Percentiles rank a stretch among this genome's conserved stretches.
These are phyloP conservation scores for Solanum neorickii DNA, from an alignment of 257 asterid genomes.

Conservation along the genomic window DNA sequence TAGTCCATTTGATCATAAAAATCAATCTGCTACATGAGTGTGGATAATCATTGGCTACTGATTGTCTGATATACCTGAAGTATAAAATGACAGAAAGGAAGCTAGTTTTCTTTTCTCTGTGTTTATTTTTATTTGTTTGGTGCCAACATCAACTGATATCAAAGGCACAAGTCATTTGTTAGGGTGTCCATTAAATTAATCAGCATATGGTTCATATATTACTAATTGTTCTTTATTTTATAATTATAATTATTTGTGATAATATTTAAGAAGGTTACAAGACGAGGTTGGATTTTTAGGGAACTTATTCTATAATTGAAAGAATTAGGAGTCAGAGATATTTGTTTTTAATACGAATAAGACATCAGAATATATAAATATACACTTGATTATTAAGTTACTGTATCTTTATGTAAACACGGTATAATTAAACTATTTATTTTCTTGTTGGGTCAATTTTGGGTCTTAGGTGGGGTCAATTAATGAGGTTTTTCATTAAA, in stretches of 20 bases:
- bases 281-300: not conserved
- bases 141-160: not conserved
- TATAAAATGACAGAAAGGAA: not conserved
- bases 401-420: not conserved
- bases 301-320: not conserved
- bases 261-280: not conserved
- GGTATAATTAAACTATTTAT: not conserved
- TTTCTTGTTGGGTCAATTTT: not conserved
- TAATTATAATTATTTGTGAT: not conserved
- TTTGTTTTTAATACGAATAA: not conserved
- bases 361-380: not conserved
- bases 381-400: not conserved
- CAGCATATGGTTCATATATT: not conserved
- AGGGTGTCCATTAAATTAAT: not conserved
- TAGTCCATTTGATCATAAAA: not conserved
- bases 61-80: not conserved
- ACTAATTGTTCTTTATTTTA: not conserved
- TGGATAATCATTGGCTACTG: not conserved
- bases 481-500: not conserved
- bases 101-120: not conserved
- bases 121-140: not conserved
- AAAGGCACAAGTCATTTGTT: not conserved
- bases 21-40: not conserved
- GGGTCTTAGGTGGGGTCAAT: not conserved
- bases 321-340: not conserved